A percentile compares a stretch with the other conserved stretches of the same genome.
phyloP scores from a whole-genome alignment of 345 rosid genomes.

The Tarenaya hassleriana region DNA sequence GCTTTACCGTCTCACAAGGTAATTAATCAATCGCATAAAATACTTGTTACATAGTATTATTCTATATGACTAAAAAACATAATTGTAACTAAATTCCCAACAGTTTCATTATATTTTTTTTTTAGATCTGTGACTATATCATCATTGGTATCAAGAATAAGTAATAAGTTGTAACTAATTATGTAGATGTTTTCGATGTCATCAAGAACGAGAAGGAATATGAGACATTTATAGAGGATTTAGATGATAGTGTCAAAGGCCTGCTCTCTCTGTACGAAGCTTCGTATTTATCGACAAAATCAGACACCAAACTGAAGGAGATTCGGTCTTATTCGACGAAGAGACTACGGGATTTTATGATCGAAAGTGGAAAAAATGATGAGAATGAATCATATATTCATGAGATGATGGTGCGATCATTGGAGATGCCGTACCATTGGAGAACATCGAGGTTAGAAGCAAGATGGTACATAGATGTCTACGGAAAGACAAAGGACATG shows the following conservation, averaged over 20 bases:
- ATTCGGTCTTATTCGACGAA: slow-evolving; percentile 30
- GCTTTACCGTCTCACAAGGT: slow-evolving; percentile 24
- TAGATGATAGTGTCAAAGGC: slow-evolving; percentile 9
- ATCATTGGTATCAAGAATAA: too few species aligned
- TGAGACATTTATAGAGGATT: slow-evolving; percentile 7
- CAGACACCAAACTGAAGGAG: slow-evolving; percentile 30
- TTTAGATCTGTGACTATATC: too few species aligned
- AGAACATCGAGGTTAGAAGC: slow-evolving; percentile 41
- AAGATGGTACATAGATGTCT: slow-evolving; percentile 42
- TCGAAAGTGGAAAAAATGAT: too few species aligned
- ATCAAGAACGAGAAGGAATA: slow-evolving; percentile 24
- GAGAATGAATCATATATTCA: not conserved
- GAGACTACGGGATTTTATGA: too few species aligned
- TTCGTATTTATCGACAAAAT: slow-evolving; percentile 20
- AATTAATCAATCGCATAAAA: too few species aligned
- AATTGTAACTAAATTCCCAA: too few species aligned
- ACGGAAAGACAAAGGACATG: slow-evolving; percentile 13
- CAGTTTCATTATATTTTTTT: too few species aligned
- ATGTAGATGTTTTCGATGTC: slow-evolving; percentile 29
- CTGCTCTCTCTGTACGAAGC: slow-evolving; percentile 36
- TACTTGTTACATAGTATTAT: too few species aligned
- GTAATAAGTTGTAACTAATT: too few species aligned
- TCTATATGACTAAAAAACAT: too few species aligned
- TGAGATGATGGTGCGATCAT: slow-evolving; percentile 27
- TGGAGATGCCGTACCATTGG: slow-evolving; percentile 38